These are phyloP conservation scores for Saccharum officinarum DNA, from an alignment of 176 grass and related monocot species.

Conservation along the genomic window DNA sequence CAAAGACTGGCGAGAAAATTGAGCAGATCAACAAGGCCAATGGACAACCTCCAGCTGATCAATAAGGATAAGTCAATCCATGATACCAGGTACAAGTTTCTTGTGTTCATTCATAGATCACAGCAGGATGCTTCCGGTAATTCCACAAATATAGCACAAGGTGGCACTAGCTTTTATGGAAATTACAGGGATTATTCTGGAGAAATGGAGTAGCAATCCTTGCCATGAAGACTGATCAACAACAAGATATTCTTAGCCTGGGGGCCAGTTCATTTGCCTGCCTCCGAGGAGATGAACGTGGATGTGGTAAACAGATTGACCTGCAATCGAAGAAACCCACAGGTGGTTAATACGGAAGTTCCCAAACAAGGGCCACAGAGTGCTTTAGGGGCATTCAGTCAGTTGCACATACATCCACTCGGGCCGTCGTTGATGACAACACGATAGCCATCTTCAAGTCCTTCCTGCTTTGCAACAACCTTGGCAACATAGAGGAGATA, in stretches of 20 bases:
- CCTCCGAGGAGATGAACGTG: conserved; percentile 92
- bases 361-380: not conserved
- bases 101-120: conserved; percentile 12
- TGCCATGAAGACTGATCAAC: not conserved
- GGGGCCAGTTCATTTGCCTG: conserved; percentile 89
- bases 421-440: conserved; percentile 93
- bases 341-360: not conserved
- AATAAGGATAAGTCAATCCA: not conserved
- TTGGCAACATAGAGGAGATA: conserved; percentile 75
- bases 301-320: conserved; percentile 93
- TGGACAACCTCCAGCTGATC: not conserved
- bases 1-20: not conserved
- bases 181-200: conserved; percentile 48
- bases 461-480: conserved; percentile 92
- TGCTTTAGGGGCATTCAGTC: not conserved
- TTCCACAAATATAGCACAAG: conserved; percentile 26
- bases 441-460: conserved; percentile 82
- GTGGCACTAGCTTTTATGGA: not conserved
- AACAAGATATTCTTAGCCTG: conserved; percentile 47
- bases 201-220: not conserved
- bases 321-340: conserved; percentile 40
- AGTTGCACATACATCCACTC: conserved; percentile 59
- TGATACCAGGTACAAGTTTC: not conserved
- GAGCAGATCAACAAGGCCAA: not conserved
- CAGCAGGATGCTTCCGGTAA: conserved; percentile 22